A percentile compares a stretch with the other conserved stretches of the same genome.
Conservation (phyloP, 2,329 filamentous ascomycete genomes). For the Didymella segeticola region DNA sequence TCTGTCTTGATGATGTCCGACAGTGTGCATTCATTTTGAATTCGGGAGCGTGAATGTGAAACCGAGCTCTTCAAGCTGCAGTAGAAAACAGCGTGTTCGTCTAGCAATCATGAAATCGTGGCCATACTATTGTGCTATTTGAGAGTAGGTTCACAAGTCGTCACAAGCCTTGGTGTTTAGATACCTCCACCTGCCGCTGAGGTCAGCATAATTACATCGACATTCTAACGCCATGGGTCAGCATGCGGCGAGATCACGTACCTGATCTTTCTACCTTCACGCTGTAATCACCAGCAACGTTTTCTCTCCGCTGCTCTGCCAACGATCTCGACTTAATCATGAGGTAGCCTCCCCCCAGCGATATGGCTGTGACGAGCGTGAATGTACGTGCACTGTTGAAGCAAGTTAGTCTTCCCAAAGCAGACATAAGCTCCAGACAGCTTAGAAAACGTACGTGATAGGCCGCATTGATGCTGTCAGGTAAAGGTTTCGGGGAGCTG, state of each 20-base stretch:
- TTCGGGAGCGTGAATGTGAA: neutral
- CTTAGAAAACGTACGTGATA: constrained; percentile 36
- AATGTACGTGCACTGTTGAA: constrained; percentile 41
- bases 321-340: constrained; percentile 41
- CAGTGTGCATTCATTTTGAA: neutral
- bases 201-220: neutral
- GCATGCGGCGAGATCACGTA: constrained; percentile 10
- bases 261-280: constrained; percentile 47
- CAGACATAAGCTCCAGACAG: constrained; percentile 1
- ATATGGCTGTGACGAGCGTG: constrained; percentile 38
- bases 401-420: constrained; percentile 23
- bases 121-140: too few relatives aligned
- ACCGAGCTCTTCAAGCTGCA: too few relatives aligned
- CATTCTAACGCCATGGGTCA: neutral
- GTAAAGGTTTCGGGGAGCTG: neutral
- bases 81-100: too few relatives aligned
- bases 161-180: neutral
- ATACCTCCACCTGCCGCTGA: constrained; percentile 9
- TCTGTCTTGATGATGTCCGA: neutral
- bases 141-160: neutral
- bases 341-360: constrained; percentile 43
- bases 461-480: constrained; percentile 37
- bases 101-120: too few relatives aligned
- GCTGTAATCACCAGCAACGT: constrained; percentile 42
- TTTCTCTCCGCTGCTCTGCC: constrained; percentile 38